Evolutionary conservation across 345 rosid species (phyloP).

Genomic region (Bruguiera gymnorhiza): DNA sequence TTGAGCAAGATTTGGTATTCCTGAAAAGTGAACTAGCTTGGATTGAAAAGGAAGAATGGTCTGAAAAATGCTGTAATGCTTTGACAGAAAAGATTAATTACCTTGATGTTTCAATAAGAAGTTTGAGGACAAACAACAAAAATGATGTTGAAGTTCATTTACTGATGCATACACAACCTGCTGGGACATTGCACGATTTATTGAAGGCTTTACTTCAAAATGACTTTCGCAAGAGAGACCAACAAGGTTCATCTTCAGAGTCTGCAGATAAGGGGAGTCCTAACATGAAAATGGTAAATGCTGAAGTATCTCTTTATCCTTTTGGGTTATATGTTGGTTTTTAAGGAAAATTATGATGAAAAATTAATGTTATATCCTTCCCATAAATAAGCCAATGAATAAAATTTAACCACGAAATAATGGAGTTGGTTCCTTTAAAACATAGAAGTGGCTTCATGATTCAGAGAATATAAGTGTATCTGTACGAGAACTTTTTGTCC

Average conservation of each 20-base stretch:
- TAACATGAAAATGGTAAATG: slow-evolving; percentile 12
- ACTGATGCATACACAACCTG: slow-evolving; percentile 38
- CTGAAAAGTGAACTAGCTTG: slow-evolving; percentile 49
- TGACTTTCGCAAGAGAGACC: slow-evolving; percentile 21
- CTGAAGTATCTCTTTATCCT: slow-evolving; percentile 14
- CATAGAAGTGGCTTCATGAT: no score
- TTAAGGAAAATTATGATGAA: neutral
- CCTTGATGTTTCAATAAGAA: slow-evolving; percentile 34
- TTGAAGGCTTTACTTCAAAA: slow-evolving; percentile 34
- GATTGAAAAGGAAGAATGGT: slow-evolving; percentile 49
- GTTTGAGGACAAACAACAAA: slow-evolving; percentile 34
- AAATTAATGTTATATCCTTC: neutral
- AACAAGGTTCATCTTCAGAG: slow-evolving; percentile 21
- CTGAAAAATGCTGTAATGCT: slow-evolving; percentile 39
- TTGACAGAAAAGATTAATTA: slow-evolving; percentile 41
- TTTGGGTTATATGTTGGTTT: neutral
- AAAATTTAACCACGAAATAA: neutral
- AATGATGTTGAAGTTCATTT: slow-evolving; percentile 32
- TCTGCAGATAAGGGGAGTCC: slow-evolving; percentile 18
- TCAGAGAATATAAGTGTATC: no score
- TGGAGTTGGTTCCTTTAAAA: no score
- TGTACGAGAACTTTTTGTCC: no score
- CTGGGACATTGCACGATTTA: slow-evolving; percentile 37
- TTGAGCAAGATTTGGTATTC: slow-evolving; percentile 40
- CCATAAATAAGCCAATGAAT: neutral